Conservation (phyloP, 108 stramenopile species). For the Cyclotella sp. region DNA sequence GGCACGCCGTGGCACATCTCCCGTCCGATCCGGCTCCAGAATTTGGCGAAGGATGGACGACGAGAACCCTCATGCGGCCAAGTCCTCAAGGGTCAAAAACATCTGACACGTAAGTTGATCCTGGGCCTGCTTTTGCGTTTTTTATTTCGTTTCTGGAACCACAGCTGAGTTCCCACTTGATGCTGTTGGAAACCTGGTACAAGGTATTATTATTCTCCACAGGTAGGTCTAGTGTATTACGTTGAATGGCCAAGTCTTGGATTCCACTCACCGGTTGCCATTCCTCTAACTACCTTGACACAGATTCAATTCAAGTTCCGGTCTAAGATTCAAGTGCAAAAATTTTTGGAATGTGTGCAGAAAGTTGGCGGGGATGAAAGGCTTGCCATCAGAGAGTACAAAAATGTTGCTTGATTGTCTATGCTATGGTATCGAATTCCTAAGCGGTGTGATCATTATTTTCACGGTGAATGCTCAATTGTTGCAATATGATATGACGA, state of each 20-base stretch:
- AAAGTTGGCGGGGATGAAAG: not conserved
- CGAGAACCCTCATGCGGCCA: not conserved
- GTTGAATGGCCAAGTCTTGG: too few species aligned
- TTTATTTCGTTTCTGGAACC: not conserved
- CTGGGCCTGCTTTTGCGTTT: not conserved
- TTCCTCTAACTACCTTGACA: not conserved
- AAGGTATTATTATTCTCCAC: conserved; percentile 9
- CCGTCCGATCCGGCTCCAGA: not conserved
- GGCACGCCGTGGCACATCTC: not conserved
- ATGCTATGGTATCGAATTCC: too few species aligned
- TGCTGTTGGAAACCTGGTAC: not conserved
- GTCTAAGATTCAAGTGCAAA: not conserved
- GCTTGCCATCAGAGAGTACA: not conserved
- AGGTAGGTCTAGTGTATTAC: not conserved
- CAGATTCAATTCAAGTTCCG: conserved; percentile 16
- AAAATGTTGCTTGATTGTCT: not conserved
- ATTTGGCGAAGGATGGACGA: conserved; percentile 10
- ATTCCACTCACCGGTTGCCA: too few species aligned
- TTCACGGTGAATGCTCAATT: too few species aligned
- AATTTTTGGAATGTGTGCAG: conserved; percentile 9
- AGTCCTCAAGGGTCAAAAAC: not conserved
- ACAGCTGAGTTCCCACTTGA: not conserved
- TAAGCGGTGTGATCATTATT: too few species aligned
- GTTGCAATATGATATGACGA: too few species aligned
- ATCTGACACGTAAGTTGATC: conserved; percentile 1